phyloP scores from a whole-genome alignment of 495 filamentous ascomycete species.

The Delitschia confertaspora region DNA sequence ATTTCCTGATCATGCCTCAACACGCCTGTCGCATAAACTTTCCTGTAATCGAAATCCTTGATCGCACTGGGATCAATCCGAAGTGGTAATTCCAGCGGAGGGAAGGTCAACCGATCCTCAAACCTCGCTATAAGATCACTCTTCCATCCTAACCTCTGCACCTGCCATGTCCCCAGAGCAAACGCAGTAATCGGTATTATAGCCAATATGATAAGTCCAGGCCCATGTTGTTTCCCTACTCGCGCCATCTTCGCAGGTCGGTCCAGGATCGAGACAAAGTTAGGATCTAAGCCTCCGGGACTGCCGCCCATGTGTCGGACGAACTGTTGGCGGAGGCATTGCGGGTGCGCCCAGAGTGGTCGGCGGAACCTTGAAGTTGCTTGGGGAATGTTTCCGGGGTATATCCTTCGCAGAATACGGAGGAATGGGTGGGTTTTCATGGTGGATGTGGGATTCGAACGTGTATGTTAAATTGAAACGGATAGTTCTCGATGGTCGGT shows the following conservation, averaged over 20 bases:
- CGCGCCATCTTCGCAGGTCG: conserved; percentile 70
- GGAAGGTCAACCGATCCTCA: conserved; percentile 78
- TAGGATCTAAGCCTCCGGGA: conserved; percentile 37
- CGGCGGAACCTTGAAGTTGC: neutral
- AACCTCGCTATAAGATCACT: conserved; percentile 78
- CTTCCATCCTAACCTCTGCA: conserved; percentile 90
- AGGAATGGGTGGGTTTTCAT: conserved; percentile 24
- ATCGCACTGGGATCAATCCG: conserved; percentile 70
- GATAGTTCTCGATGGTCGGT: too few species aligned
- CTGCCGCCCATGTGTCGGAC: conserved; percentile 42
- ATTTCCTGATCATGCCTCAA: conserved; percentile 88
- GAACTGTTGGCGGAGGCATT: conserved; percentile 29
- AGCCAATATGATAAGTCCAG: conserved; percentile 73
- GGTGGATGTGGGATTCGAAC: conserved; percentile 5
- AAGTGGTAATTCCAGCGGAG: conserved; percentile 80
- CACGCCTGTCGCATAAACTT: conserved; percentile 65
- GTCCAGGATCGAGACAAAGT: conserved; percentile 76
- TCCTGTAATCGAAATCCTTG: conserved; percentile 83
- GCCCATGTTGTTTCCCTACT: conserved; percentile 62
- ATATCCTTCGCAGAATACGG: conserved; percentile 13
- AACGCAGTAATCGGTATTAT: conserved; percentile 89
- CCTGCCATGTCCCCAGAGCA: conserved; percentile 85
- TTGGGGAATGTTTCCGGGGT: conserved; percentile 4
- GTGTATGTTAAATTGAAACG: too few species aligned
- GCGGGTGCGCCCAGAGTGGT: conserved; percentile 1